Conservation (phyloP, 2,329 filamentous ascomycete species). For the Fusarium zealandicum region DNA sequence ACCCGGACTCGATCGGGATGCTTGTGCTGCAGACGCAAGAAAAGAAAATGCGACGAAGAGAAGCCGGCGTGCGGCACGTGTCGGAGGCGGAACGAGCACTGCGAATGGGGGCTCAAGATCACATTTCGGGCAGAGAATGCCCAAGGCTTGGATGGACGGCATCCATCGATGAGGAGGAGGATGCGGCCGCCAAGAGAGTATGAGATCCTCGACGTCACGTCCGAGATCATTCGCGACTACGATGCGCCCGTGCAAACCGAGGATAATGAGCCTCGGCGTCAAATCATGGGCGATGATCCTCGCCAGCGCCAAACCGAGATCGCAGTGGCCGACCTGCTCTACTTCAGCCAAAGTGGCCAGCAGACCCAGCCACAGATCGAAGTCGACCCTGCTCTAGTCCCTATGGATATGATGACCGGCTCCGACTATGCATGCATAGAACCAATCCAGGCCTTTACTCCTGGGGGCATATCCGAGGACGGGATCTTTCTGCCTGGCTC, state of each 20-base stretch:
- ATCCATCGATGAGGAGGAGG: constrained; percentile 47
- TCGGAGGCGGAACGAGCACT: constrained; percentile 42
- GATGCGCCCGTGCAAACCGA: too few species aligned
- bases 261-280: constrained; percentile 32
- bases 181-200: constrained; percentile 41
- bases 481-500: constrained; percentile 57
- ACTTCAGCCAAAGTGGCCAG: constrained; percentile 45
- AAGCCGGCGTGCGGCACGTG: constrained; percentile 48
- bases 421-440: constrained; percentile 40
- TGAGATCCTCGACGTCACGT: constrained; percentile 49
- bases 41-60: constrained; percentile 50
- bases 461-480: constrained; percentile 46
- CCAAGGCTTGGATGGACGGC: constrained; percentile 42
- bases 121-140: constrained; percentile 49
- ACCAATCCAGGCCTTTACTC: constrained; percentile 43
- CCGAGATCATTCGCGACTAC: constrained; percentile 49
- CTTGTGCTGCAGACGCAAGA: constrained; percentile 50
- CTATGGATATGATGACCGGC: constrained; percentile 35
- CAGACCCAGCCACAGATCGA: constrained; percentile 10
- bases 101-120: constrained; percentile 50
- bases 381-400: constrained; percentile 32
- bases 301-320: constrained; percentile 44
- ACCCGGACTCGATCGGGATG: constrained; percentile 48
- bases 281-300: constrained; percentile 29
- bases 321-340: constrained; percentile 47